Base-by-base conservation (phyloP, 140 eudicot genomes). In the Oenanthe javanica region DNA sequence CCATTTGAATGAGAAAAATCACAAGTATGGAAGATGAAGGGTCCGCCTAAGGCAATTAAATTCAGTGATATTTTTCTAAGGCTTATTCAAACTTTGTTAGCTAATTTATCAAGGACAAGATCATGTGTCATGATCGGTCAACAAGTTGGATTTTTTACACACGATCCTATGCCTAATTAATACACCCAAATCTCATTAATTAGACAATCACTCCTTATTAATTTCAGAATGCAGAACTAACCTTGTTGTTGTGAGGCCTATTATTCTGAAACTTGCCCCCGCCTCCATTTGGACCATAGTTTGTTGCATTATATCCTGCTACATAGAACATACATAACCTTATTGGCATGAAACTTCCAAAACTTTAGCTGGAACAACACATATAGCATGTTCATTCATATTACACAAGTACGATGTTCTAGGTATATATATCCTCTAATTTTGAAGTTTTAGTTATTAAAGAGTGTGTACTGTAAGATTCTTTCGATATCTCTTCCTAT, bases 231-330 rank as follows among this genome's bases (percentile, higher is more conserved):
- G 81, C 63, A 73, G 25, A 76, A 82, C 25, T 13, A 75, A 90
- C 93, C 96, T 94, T 91, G 84, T 83, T 85, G 81, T 79, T 84
- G 38, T 84, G 88, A 64, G 66, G 54, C 86, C 90, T 86, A 80
- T 81, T 83, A 79, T 81, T 88, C 84, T 84, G 96, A 78, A 84
- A 88, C 87, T 86, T 94, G 51, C 87, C 88, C 80, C 86, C 91
- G 77, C 69, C 90, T 27, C 93, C 96, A 85, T 86, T 83, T 80
- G 90, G 90, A 61, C 89, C 93, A 80, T 90, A 87, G 86, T 90
- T 87, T 78, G 86, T 80, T 51, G 87, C 87, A 83, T 83, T 84
- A 85, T 90, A 89, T 19, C 82, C 90, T 52, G 86, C 87, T 78
- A 72, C 72, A 80, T 45, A 89, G 47, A 79, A 81, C 38, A 79